phyloP scores from a whole-genome alignment of 2,329 filamentous ascomycete species.

The Elsinoe arachidis region DNA sequence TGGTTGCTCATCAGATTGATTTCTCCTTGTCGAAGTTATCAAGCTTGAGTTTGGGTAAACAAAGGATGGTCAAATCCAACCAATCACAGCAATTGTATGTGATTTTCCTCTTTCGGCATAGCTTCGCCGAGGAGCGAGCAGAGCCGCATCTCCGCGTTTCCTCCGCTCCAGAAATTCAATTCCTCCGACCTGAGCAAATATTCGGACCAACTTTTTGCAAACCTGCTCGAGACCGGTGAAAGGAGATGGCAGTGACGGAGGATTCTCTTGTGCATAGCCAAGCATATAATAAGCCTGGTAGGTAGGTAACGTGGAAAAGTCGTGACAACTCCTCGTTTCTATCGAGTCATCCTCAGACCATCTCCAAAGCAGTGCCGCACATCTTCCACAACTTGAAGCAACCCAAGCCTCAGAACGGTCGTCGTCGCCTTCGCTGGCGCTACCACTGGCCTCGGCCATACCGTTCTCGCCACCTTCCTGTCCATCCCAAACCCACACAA shows the following conservation, averaged over 20 bases:
- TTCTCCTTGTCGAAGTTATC: neutral
- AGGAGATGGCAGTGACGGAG: neutral
- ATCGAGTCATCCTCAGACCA: neutral
- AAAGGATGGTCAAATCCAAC: neutral
- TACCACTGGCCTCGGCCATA: slow-evolving; percentile 24
- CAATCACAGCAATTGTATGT: neutral
- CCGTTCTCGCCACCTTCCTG: slow-evolving; percentile 22
- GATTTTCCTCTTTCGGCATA: neutral
- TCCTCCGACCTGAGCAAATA: slow-evolving; percentile 2
- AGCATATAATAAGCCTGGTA: neutral
- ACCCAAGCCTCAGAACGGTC: slow-evolving; percentile 17
- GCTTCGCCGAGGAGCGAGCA: neutral
- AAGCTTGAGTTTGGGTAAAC: neutral
- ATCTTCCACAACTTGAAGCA: neutral
- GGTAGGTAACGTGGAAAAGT: neutral
- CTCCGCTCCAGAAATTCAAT: neutral
- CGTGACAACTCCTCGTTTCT: too few relatives aligned
- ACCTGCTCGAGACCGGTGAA: neutral
- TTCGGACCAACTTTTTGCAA: neutral
- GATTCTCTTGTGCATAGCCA: neutral
- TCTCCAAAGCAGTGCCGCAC: neutral
- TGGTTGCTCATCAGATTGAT: neutral
- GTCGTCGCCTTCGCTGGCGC: slow-evolving; percentile 24
- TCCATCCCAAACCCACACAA: slow-evolving; percentile 18
- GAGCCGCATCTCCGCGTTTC: neutral